phyloP scores from a whole-genome alignment of 1,284 basidiomycete genomes.

The Marasmius sp. region DNA sequence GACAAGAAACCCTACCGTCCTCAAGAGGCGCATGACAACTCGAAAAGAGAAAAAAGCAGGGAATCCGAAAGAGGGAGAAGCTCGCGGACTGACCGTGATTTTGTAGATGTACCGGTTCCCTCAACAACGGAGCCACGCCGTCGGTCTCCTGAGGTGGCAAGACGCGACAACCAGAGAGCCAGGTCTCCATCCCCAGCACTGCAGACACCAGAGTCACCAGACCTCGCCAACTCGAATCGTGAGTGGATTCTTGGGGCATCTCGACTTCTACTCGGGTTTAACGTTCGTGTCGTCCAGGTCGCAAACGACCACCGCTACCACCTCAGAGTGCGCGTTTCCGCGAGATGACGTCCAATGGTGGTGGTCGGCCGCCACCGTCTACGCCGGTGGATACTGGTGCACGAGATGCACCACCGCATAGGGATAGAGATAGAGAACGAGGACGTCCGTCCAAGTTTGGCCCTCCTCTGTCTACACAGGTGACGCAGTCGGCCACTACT shows the following conservation, averaged over 20 bases:
- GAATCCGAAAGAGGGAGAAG: neutral
- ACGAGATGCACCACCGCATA: constrained; percentile 14
- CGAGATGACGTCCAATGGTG: constrained; percentile 15
- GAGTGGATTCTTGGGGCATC: neutral
- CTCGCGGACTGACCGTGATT: neutral
- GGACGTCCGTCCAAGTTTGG: neutral
- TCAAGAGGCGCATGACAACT: neutral
- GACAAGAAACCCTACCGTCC: neutral
- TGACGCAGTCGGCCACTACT: neutral
- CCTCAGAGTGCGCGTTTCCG: constrained; percentile 31
- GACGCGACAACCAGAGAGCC: neutral
- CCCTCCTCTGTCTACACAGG: neutral
- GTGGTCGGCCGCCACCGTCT: constrained; percentile 3
- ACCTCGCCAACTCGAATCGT: neutral
- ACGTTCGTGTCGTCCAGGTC: neutral
- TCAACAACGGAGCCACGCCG: neutral
- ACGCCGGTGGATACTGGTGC: constrained; percentile 3
- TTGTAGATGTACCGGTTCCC: neutral
- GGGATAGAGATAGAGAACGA: neutral
- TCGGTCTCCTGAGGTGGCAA: neutral
- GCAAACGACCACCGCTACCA: constrained; percentile 18
- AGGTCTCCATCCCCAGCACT: neutral
- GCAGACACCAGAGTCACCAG: neutral
- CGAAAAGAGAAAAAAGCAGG: neutral
- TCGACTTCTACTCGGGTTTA: neutral